Base-by-base conservation (phyloP, 1,139 yeast species). In the Diutina catenulata region DNA sequence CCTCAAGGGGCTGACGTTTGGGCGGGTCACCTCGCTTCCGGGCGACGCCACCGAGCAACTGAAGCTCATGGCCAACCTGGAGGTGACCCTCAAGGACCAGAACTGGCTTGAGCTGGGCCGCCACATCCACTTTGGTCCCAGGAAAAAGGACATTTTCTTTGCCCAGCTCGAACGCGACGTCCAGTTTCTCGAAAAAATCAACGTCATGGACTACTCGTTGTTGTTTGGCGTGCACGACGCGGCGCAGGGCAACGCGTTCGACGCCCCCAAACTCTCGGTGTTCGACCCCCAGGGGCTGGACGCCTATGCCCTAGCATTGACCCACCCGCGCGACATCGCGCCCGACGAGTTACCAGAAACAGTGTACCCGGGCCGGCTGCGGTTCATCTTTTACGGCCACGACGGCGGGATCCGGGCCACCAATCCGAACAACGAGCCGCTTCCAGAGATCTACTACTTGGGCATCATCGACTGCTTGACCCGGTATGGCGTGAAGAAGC, bases 401-500 rank as follows among this genome's bases (percentile, higher is more conserved):
- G 84, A 82, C 54, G 95, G 95, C 18, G 98, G 97, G 6, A 76
- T 84, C 35, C 64, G 81, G 40, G 80, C 94, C 2, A 79, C 94
- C 0, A 75, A 80, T 49, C 75, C 66, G 38, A 53, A 69, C 38
- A 70, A 84, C 49, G 68, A 72, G 38, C 86, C 87, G 21, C 55
- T 75, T 36, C 67, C 74, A 21, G 76, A 81, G 42, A 75, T 93
- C 11, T 93, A 93, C 57, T 93, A 88, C 52, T 61, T 93, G 48
- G 98, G 98, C 11, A 79, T 93, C 36, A 93, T 93, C 49, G 99
- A 93, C 54, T 88, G 95, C 57, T 64, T 93, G 46, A 93, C 98
- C 0, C 76, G 80, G 43, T 93, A 93, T 53, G 80, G 87, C 1
- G 57, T 80, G 20, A 60, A 76, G 48, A 93, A 93, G 54, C 70